phyloP scores from a whole-genome alignment of 2,329 filamentous ascomycete genomes.

The Aphanocladium album region DNA sequence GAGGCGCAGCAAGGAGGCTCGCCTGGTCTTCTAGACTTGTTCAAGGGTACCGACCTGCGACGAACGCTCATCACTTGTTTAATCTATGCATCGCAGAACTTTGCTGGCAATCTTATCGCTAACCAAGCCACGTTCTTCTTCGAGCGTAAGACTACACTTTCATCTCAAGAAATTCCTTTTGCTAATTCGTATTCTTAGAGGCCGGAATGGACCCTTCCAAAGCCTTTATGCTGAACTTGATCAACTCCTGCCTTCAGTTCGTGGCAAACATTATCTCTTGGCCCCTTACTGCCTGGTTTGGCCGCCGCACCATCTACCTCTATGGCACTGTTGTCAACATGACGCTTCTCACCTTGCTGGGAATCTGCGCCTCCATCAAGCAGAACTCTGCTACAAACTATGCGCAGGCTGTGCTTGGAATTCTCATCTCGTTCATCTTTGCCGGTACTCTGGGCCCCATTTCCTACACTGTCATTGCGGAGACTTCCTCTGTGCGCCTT shows the following conservation, averaged over 20 bases:
- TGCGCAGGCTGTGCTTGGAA: constrained; percentile 31
- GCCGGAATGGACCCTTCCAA: constrained; percentile 19
- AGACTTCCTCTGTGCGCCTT: constrained; percentile 33
- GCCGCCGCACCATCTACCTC: constrained; percentile 36
- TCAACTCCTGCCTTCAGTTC: constrained; percentile 26
- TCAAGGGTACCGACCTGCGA: constrained; percentile 48
- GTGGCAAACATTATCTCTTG: constrained; percentile 31
- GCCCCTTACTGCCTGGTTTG: constrained; percentile 32
- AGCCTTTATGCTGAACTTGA: constrained; percentile 23
- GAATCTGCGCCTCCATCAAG: constrained; percentile 28
- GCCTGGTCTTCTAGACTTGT: constrained; percentile 46
- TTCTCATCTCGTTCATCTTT: constrained; percentile 36
- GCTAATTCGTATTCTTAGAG: constrained; percentile 7
- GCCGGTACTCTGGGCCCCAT: constrained; percentile 30
- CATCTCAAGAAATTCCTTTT: not conserved
- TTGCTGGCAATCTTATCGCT: constrained; percentile 56
- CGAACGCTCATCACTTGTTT: constrained; percentile 52
- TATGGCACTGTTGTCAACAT: constrained; percentile 31
- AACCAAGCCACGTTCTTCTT: constrained; percentile 60
- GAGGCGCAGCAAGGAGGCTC: constrained; percentile 38
- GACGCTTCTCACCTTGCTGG: constrained; percentile 31
- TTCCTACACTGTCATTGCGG: constrained; percentile 34
- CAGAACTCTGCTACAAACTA: constrained; percentile 31
- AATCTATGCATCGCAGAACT: constrained; percentile 55
- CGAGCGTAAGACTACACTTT: constrained; percentile 26